Base-by-base conservation (phyloP, 257 asterid species). In the Eustoma russellianum region DNA sequence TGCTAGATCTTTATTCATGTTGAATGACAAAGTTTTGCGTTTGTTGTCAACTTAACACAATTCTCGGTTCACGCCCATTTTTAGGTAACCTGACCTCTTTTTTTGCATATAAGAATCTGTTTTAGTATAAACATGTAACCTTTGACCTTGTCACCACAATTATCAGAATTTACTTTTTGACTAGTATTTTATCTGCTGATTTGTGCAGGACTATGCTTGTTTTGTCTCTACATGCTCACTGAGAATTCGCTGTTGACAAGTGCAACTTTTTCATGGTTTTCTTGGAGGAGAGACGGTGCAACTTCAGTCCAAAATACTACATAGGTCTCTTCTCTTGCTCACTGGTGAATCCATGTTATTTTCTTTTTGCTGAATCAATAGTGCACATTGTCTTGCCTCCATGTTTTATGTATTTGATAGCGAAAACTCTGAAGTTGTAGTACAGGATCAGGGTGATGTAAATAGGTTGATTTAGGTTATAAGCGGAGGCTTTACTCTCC, bases 141-240 rank as follows among this genome's bases (percentile, higher is more conserved):
- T 8, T 38, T 38, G 11, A 38, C 43, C 12, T 38, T 38, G 13
- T 38, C 43, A 38, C 5, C 12, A 7, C 43, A 38, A 38, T 38
- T 38, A 11, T 38, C 9, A 38, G 46, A 17, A 9, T 17, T n/a
- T 34, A 13, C 13, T 55, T 10, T n/a, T 33, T 30, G 11, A 64
- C 33, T 41, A 55, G 41, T 8, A 16, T 5, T 10, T 1, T 24
- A n/a, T 2, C 6, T 50, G 33, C 55, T 38, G 66, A 17, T 53
- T 55, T 66, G 15, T 72, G 69, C 78, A 88, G 98, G 93, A 48
- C 71, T 88, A 65, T 92, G 94, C 83, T 67, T 88, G 19, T 76
- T 83, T 61, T 92, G 97, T 69, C 70, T 88, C 56, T 81, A 80
- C 68, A 48, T 79, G 60, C 72, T 85, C 52, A 61, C 73, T 2